A percentile compares a stretch with the other conserved stretches of the same genome.
Evolutionary conservation across 2,329 filamentous ascomycete genomes (phyloP).

Genomic region (Fusarium dimerum): DNA sequence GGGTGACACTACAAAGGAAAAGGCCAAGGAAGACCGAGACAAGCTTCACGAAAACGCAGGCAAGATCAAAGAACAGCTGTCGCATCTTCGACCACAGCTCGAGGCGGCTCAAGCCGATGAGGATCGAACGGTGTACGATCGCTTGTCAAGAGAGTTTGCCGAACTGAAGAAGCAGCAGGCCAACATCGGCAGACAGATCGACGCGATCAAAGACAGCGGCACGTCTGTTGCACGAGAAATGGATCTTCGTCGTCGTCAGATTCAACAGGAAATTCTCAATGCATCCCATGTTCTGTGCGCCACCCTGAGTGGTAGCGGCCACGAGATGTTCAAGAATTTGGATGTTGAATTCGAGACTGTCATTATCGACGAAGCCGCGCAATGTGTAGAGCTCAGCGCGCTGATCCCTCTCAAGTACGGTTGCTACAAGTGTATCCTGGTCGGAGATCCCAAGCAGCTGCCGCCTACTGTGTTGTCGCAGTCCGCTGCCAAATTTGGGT

Average conservation of each 20-base stretch:
- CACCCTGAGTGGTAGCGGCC: conserved; percentile 91
- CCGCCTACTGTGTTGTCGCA: conserved; percentile 95
- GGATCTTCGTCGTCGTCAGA: conserved; percentile 78
- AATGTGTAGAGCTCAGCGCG: conserved; percentile 96
- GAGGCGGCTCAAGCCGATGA: conserved; percentile 63
- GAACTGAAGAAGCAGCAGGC: conserved; percentile 74
- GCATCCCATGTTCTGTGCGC: conserved; percentile 91
- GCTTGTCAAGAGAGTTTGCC: conserved; percentile 76
- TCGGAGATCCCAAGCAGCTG: conserved; percentile 96
- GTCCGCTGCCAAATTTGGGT: conserved; percentile 87
- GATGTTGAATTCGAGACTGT: conserved; percentile 98
- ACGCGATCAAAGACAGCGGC: conserved; percentile 82
- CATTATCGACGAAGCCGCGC: conserved; percentile 95
- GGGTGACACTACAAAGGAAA: conserved; percentile 58
- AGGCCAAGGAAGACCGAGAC: conserved; percentile 57
- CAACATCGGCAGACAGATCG: conserved; percentile 76
- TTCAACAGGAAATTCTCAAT: conserved; percentile 90
- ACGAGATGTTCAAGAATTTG: conserved; percentile 94
- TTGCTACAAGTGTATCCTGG: conserved; percentile 93
- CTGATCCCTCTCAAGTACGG: conserved; percentile 97
- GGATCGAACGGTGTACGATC: conserved; percentile 49
- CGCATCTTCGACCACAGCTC: conserved; percentile 68
- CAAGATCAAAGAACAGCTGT: conserved; percentile 75
- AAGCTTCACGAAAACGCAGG: conserved; percentile 64
- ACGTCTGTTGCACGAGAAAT: conserved; percentile 79